phyloP scores from a whole-genome alignment of 23 red algal species.

The Gracilaria caudata region DNA sequence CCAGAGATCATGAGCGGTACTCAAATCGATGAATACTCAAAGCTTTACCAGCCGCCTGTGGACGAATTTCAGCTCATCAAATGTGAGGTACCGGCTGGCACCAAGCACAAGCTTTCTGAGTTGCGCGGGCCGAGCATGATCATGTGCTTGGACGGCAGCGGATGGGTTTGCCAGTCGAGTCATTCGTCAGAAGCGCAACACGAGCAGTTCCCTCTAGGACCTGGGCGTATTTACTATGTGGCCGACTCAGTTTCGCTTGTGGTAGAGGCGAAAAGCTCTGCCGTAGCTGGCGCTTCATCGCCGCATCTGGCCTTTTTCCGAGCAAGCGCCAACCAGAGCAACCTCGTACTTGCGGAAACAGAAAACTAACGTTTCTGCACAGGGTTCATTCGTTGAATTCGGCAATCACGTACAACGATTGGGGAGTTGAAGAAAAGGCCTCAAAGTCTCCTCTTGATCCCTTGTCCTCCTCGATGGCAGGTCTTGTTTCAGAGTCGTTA shows the following conservation, averaged over 20 bases:
- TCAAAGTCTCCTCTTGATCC: conserved; percentile 13
- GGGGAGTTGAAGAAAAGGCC: conserved; percentile 24
- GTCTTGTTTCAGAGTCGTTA: neutral
- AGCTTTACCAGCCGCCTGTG: conserved; percentile 69
- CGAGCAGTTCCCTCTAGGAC: conserved; percentile 19
- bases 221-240: conserved; percentile 70
- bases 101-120: neutral
- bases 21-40: conserved; percentile 18
- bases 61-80: conserved; percentile 77
- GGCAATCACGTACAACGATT: conserved; percentile 53
- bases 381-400: conserved; percentile 16
- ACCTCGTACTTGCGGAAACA: neutral
- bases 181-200: neutral
- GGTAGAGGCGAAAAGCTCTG: conserved; percentile 15
- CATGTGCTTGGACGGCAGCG: conserved; percentile 48
- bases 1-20: conserved; percentile 52
- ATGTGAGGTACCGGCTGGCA: conserved; percentile 13
- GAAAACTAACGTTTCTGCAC: neutral
- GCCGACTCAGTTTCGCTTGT: neutral
- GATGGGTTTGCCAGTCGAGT: conserved; percentile 3
- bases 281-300: conserved; percentile 8
- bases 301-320: conserved; percentile 53
- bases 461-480: neutral
- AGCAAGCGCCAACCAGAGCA: conserved; percentile 32
- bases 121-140: conserved; percentile 45